Base-by-base conservation (phyloP, 164 flowering plant genomes). In the Vitis cinerea region DNA sequence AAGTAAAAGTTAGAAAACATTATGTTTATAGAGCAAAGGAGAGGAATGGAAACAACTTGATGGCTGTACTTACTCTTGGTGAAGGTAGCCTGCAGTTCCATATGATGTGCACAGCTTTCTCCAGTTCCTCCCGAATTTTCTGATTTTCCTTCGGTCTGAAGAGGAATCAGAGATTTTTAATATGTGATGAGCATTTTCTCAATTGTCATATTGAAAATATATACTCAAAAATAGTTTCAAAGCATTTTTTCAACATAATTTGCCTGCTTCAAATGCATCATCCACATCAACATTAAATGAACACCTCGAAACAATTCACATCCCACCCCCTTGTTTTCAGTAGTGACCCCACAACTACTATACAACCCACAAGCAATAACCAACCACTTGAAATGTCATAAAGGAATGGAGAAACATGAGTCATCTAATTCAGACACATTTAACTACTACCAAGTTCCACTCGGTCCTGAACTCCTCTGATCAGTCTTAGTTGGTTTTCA, bases 51-150 rank as follows among this genome's bases (percentile, higher is more conserved):
- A 65, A 29, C 16, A 58, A 31, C 4, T 16, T 55, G 61, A 75
- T 48, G 59, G 60, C 4, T 66, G 59, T 16, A 61, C 91, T 80
- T 78, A 94, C 98, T 67, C 99, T 85, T 16, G 98, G 98, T 2
- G 97, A 91, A 77, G 99, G 99, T 68, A 93, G 80, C 70, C 90
- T 77, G 72, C 94, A 90, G 74, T 91, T 88, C 97, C 99, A 95
- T 65, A 95, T 93, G 54, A 95, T 85, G 37, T 90, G 86, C 63
- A 88, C 90, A 66, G 94, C 96, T 75, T 85, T 88, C 84, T 90
- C 98, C 72, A 95, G 67, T 74, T 87, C 91, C 49, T 84, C 79
- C 50, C 87, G 71, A 27, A 81, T 64, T 59, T 61, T 85, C 71
- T 91, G 93, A 74, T 90, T 93, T 72, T 91, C 92, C 81, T 79